phyloP scores from a whole-genome alignment of 345 rosid species.

The Microthlaspi erraticum region DNA sequence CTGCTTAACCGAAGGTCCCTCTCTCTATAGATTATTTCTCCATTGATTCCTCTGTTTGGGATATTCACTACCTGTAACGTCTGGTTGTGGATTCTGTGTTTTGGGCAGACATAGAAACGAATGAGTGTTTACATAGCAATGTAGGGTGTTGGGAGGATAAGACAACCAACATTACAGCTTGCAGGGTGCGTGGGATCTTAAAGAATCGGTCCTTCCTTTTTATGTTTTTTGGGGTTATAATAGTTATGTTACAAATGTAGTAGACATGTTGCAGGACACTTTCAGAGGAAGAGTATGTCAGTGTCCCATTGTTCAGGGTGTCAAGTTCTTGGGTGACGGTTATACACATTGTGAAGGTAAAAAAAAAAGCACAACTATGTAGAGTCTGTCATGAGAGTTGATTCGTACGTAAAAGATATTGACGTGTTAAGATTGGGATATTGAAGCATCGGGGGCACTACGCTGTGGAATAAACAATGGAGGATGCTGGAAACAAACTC shows the following conservation, averaged over 20 bases:
- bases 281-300: slow-evolving; percentile 95
- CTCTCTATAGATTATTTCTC: slow-evolving; percentile 24
- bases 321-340: slow-evolving; percentile 83
- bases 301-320: slow-evolving; percentile 86
- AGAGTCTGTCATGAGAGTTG: too few species aligned
- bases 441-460: slow-evolving; percentile 71
- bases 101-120: slow-evolving; percentile 83
- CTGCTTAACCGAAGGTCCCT: slow-evolving; percentile 81
- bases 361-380: background rate
- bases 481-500: slow-evolving; percentile 82
- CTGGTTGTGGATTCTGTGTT: slow-evolving; percentile 5
- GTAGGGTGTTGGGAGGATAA: slow-evolving; percentile 98
- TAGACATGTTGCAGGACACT: slow-evolving; percentile 65
- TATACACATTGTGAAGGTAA: slow-evolving; percentile 90
- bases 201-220: background rate
- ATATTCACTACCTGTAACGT: background rate
- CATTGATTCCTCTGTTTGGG: background rate
- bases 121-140: slow-evolving; percentile 81
- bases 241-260: background rate
- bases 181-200: slow-evolving; percentile 59
- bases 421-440: background rate
- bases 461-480: slow-evolving; percentile 87
- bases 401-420: slow-evolving; percentile 26
- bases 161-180: slow-evolving; percentile 72
- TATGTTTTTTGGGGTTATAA: background rate